Percentiles rank a stretch among this genome's conserved stretches.
These are phyloP conservation scores for Colletotrichum theobromicola DNA, from an alignment of 2,329 filamentous ascomycete species.

Conservation along the genomic window DNA sequence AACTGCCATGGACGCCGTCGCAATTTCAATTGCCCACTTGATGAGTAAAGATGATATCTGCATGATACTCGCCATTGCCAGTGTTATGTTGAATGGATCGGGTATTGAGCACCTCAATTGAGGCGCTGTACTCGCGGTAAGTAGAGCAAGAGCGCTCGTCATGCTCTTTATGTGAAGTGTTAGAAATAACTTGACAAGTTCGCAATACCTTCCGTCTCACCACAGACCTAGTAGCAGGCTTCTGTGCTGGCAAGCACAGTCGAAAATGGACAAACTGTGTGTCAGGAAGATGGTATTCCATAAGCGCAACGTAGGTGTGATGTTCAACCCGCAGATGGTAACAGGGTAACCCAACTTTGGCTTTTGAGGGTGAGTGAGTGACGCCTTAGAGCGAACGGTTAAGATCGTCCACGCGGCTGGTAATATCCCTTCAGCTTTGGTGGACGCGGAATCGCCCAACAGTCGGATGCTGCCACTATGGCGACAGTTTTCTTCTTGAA, in stretches of 20 bases:
- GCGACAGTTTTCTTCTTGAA: no score
- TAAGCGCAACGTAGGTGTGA: no score
- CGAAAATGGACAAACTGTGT: neutral
- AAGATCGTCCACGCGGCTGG: no score
- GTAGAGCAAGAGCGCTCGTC: accelerated
- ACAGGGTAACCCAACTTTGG: no score
- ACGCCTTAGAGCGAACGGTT: no score
- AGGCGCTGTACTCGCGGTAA: neutral
- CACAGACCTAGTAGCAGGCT: neutral
- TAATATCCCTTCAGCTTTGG: neutral
- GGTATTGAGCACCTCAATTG: neutral
- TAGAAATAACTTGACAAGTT: neutral
- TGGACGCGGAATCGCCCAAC: neutral
- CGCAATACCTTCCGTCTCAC: neutral
- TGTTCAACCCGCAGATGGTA: no score
- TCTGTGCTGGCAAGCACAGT: neutral
- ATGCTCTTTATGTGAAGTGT: neutral
- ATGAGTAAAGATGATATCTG: neutral
- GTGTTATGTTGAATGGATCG: neutral
- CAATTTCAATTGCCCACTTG: accelerated
- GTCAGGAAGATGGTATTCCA: neutral
- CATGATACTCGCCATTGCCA: accelerated
- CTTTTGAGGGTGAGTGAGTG: no score
- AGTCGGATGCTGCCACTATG: no score
- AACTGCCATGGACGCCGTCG: neutral